Base-by-base conservation (phyloP, 257 asterid genomes). In the Rhazya stricta region DNA sequence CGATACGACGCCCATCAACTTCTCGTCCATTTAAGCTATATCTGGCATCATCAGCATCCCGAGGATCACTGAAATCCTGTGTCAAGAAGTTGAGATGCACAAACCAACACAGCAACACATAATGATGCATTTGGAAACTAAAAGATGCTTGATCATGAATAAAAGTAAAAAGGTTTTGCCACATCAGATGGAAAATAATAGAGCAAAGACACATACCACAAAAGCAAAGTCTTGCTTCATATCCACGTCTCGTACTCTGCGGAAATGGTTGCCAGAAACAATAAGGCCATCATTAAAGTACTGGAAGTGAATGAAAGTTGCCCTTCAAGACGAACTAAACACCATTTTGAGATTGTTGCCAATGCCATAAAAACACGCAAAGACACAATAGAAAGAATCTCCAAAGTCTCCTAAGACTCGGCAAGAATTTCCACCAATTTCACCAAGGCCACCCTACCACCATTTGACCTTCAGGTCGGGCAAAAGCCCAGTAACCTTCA, bases 201-300 rank as follows among this genome's bases (percentile, higher is more conserved):
- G 77, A 79, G 85, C 48, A 61, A 76, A 7, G 74, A 66, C 74
- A 83, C 99, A 77, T 92, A 94, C 99, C 76, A 94, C 97, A 69
- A 95, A 95, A 84, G 99, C 98, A 80, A 91, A 92, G 87, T 95
- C 99, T 80, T 91, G 94, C 93, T 92, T 95, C 99, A 95, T 91
- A 85, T 95, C 98, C 97, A 95, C 99, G 79, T 92, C 96, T 25
- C 98, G 97, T 85, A 95, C 97, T 95, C 99, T 95, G 99, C 96
- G 96, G 91, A 92, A 94, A 92, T 83, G 91, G 89, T 91, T 91
- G 87, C 98, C 98, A 94, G 89, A 94, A 94, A 94, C 89, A 90
- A 87, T 91, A 91, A 94, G 98, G 92, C 97, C 98, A 91, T 94
- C 97, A 90, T 80, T 85, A 94, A 92, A 85, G 96, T 76, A 91